A percentile compares a stretch with the other conserved stretches of the same genome.
These are phyloP conservation scores for Nicotiana rustica DNA, from an alignment of 305 asterid species.

Conservation along the genomic window DNA sequence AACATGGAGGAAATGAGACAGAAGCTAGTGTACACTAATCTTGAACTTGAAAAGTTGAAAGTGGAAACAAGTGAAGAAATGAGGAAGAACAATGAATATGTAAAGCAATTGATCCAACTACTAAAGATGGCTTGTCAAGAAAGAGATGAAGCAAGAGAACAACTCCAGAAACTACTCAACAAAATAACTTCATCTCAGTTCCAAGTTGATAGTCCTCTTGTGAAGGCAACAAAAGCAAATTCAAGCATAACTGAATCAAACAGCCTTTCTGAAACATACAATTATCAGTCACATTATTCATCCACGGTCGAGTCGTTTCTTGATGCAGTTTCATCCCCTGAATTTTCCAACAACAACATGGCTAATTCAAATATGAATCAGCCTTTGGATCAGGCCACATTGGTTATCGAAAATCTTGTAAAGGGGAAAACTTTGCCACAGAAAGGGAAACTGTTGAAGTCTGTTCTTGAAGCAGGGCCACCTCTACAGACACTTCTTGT, in stretches of 20 bases:
- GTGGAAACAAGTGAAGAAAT: constrained; percentile 64
- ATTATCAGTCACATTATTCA: constrained; percentile 58
- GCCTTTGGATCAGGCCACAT: constrained; percentile 44
- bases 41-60: constrained; percentile 72
- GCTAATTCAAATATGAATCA: constrained; percentile 43
- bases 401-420: constrained; percentile 48
- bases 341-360: constrained; percentile 52
- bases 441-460: constrained; percentile 59
- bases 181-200: constrained; percentile 37
- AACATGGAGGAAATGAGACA: constrained; percentile 67
- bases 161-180: constrained; percentile 59
- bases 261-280: constrained; percentile 62
- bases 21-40: constrained; percentile 58
- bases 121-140: constrained; percentile 58
- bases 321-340: constrained; percentile 58
- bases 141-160: constrained; percentile 77
- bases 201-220: constrained; percentile 43
- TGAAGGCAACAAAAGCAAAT: constrained; percentile 52
- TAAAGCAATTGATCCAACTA: constrained; percentile 58
- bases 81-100: constrained; percentile 57
- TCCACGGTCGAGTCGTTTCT: constrained; percentile 51
- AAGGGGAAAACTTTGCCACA: constrained; percentile 57
- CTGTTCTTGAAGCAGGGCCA: constrained; percentile 65
- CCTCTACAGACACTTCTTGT: constrained; percentile 60
- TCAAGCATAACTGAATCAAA: constrained; percentile 71